Evolutionary conservation across 176 grass and related monocot genomes (phyloP).

Genomic region (Avena insularis): DNA sequence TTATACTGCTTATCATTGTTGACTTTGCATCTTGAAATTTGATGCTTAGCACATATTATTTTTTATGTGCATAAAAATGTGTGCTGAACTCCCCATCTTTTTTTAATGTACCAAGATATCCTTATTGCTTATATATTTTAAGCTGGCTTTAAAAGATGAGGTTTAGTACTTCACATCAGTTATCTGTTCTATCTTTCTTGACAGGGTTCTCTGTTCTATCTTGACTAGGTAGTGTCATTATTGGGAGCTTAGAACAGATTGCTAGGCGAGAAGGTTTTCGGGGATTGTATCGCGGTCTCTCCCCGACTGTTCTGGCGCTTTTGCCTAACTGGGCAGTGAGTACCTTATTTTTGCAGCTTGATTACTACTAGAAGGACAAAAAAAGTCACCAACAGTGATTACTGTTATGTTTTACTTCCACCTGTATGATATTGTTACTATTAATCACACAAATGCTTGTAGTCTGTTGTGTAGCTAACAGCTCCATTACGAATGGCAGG

Average conservation of each 20-base stretch:
- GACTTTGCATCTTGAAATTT: conserved; percentile 28
- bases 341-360: conserved; percentile 39
- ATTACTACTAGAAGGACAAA: not conserved
- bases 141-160: conserved; percentile 24
- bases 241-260: conserved; percentile 90
- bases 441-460: not conserved
- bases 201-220: conserved; percentile 36
- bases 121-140: not conserved
- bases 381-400: not conserved
- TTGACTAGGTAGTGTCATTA: conserved; percentile 82
- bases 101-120: not conserved
- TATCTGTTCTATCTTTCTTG: conserved; percentile 36
- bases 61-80: not conserved
- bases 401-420: conserved; percentile 23
- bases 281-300: conserved; percentile 92
- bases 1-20: not conserved
- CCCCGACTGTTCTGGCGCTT: conserved; percentile 82
- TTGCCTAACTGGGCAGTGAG: conserved; percentile 98
- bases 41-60: not conserved
- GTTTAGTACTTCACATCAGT: conserved; percentile 22
- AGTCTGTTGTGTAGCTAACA: conserved; percentile 35
- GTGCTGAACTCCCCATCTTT: not conserved
- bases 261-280: conserved; percentile 77
- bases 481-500: conserved; percentile 46
- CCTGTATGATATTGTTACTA: not conserved